Evolutionary conservation across 495 filamentous ascomycete species (phyloP).

Genomic region (Aspergillus homomorphus): DNA sequence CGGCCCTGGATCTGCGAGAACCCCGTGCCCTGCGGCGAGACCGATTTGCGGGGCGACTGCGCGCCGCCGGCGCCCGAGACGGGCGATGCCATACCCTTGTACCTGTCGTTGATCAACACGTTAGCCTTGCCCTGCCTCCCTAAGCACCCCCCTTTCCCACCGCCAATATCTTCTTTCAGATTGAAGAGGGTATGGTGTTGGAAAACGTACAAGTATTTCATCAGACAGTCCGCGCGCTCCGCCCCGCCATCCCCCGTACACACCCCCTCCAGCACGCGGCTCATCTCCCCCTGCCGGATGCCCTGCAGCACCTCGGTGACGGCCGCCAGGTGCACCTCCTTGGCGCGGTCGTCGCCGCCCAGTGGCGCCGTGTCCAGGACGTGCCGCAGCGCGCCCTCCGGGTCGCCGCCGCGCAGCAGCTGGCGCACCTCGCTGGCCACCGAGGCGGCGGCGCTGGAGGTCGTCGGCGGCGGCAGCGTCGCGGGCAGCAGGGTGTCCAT

Average conservation of each 20-base stretch:
- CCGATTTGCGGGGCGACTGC: constrained; percentile 43
- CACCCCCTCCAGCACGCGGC: constrained; percentile 72
- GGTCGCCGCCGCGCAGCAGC: constrained; percentile 77
- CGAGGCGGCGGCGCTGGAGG: constrained; percentile 67
- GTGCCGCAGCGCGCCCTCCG: constrained; percentile 75
- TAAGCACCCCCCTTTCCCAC: background rate
- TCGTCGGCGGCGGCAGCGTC: constrained; percentile 56
- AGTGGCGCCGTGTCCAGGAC: constrained; percentile 75
- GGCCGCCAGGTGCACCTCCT: constrained; percentile 78
- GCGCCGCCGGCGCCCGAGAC: constrained; percentile 29
- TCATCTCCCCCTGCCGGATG: constrained; percentile 89
- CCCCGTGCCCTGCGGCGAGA: constrained; percentile 79
- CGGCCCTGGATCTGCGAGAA: constrained; percentile 79
- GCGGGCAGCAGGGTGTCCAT: constrained; percentile 71
- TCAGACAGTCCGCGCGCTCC: constrained; percentile 57
- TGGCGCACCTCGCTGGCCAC: constrained; percentile 77
- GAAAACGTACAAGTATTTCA: constrained; percentile 49
- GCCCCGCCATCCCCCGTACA: constrained; percentile 66
- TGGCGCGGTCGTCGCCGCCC: constrained; percentile 68
- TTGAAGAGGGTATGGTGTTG: constrained; percentile 8
- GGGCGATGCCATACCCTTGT: constrained; percentile 76
- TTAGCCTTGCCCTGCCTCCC: background rate
- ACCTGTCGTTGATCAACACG: constrained; percentile 41
- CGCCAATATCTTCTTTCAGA: background rate
- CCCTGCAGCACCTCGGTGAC: constrained; percentile 86